Evolutionary conservation across 2,329 filamentous ascomycete genomes (phyloP), one percentile per base, ranked within the genome.

Genomic region (Aspergillus neotritici): DNA sequence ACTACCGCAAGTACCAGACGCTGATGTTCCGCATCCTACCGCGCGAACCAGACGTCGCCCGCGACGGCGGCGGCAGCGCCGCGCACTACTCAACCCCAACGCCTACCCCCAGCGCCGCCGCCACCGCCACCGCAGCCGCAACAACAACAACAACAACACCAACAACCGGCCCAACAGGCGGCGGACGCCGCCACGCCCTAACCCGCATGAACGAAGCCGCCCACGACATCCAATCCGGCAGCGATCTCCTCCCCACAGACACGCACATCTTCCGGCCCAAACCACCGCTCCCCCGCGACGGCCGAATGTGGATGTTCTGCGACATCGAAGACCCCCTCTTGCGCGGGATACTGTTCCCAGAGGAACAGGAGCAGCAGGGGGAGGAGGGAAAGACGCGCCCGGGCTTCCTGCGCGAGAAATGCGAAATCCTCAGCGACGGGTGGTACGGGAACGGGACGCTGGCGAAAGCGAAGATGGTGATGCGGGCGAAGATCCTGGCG

Each of bases 251-350:
- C 31, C 13, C 39, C 36, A 29, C 46, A 37, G 46, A 50, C 14
- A 56, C 62, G 0, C 90, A 97, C 64, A 72, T 91, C 1, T 97
- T 96, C 65, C 87, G 94, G 48, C 91, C 91, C 36, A 74, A 81
- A 46, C 77, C 62, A 1, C 67, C 76, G 2, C 80, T 91, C 42
- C 80, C 80, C 12, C 78, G 79, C 1, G 89, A 95, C 57, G 89
- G 89, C 31, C 93, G 93, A 57, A 83, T 93, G 38, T 98, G 89
- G 85, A 93, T 97, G 71, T 78, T 94, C 17, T 94, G 89, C 68
- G 93, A 98, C 63, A 84, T 97, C 42, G 84, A 80, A 0, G 91
- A 97, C 56, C 86, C 88, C 0, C 60, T 90, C 1, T 72, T 97
- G 1, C 70, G 72, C 1, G 65, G 72, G 9, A 69, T 96, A 3